Conservation (phyloP, 176 grass and related monocot species). For the Carex myosuroides region DNA sequence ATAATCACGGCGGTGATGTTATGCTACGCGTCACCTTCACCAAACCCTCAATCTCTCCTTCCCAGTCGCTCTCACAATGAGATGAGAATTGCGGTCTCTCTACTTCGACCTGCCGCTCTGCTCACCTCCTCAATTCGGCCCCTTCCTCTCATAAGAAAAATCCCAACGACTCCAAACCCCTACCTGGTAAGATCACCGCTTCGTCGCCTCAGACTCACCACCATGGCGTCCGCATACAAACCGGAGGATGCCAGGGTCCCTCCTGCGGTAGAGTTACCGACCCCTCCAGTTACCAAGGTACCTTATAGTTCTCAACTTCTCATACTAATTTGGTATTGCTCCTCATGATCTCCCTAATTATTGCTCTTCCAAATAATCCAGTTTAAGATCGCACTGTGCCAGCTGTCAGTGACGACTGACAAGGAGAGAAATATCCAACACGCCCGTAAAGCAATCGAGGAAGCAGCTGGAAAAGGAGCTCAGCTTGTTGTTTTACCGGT, state of each 20-base stretch:
- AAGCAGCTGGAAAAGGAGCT: constrained; percentile 58
- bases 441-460: constrained; percentile 67
- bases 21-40: background rate
- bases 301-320: background rate
- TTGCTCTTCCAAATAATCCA: constrained; percentile 7
- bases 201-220: constrained; percentile 6
- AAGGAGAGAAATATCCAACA: constrained; percentile 78
- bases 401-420: constrained; percentile 69
- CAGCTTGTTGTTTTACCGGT: constrained; percentile 92
- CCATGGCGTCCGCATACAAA: constrained; percentile 43
- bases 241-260: constrained; percentile 51
- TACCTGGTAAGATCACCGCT: background rate
- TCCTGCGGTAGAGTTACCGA: constrained; percentile 35
- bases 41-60: background rate
- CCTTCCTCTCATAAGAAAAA: background rate
- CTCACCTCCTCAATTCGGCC: background rate
- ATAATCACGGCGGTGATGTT: background rate
- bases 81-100: background rate
- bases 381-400: constrained; percentile 95
- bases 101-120: background rate
- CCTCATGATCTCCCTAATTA: background rate
- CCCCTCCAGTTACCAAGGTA: constrained; percentile 58
- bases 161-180: background rate
- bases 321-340: background rate
- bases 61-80: background rate